Percentiles rank a stretch among this genome's conserved stretches.
Conservation (phyloP, 345 rosid species). For the Salix suchowensis region DNA sequence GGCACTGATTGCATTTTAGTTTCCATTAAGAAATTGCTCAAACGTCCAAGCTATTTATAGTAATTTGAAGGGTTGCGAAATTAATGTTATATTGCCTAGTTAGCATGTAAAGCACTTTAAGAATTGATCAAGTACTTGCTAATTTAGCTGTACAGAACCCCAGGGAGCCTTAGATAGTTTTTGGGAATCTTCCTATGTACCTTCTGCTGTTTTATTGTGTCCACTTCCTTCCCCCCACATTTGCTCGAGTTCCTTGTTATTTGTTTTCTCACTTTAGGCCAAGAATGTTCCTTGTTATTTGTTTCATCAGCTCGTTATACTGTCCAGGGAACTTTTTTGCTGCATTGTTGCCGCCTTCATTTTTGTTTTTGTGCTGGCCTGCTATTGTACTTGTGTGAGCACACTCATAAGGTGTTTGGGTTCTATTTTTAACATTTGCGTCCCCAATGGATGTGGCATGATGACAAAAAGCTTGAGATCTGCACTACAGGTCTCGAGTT, state of each 20-base stretch:
- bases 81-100: background rate
- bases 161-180: background rate
- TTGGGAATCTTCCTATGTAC: background rate
- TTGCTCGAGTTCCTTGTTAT: background rate
- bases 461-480: no score
- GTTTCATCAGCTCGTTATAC: background rate
- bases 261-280: background rate
- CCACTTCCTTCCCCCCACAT: background rate
- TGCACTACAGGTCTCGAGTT: no score
- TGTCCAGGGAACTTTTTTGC: background rate
- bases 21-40: background rate
- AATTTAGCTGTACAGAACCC: background rate
- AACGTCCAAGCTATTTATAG: background rate
- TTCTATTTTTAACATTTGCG: background rate
- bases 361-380: background rate
- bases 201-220: background rate
- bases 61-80: background rate
- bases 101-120: background rate
- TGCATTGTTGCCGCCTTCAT: background rate
- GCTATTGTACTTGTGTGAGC: background rate
- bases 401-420: background rate
- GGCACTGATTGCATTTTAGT: background rate
- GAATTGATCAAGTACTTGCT: background rate
- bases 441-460: no score
- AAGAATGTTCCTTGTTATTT: background rate